Evolutionary conservation across 805 yeast species (phyloP).

Genomic region (Candida dendrica): DNA sequence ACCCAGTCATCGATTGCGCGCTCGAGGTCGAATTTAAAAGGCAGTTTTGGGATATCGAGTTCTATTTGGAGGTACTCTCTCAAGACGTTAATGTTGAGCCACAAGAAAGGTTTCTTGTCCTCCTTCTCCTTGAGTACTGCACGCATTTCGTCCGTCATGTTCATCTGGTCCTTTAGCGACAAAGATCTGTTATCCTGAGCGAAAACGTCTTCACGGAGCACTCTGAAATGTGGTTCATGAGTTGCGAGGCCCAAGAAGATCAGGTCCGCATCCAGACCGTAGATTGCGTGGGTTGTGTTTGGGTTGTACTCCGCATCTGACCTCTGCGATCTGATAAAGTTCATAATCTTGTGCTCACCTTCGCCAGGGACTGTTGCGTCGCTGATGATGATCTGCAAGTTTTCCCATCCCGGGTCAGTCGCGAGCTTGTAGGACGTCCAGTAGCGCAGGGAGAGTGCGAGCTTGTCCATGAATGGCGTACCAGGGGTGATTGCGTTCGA

Average conservation of each 20-base stretch:
- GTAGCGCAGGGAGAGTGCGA: slow-evolving; percentile 76
- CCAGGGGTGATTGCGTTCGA: slow-evolving; percentile 98
- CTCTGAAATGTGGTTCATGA: slow-evolving; percentile 94
- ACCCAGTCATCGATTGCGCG: slow-evolving; percentile 98
- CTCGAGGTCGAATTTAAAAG: slow-evolving; percentile 80
- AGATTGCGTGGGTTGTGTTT: slow-evolving; percentile 91
- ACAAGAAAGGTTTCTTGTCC: slow-evolving; percentile 73
- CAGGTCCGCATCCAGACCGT: slow-evolving; percentile 96
- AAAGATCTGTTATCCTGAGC: slow-evolving; percentile 47
- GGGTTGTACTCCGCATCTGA: slow-evolving; percentile 83
- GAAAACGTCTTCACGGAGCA: slow-evolving; percentile 93
- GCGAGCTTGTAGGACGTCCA: slow-evolving; percentile 90
- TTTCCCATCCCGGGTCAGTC: slow-evolving; percentile 89
- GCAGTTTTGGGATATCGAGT: slow-evolving; percentile 57
- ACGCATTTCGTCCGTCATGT: slow-evolving; percentile 54
- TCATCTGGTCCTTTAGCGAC: slow-evolving; percentile 40
- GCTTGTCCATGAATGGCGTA: slow-evolving; percentile 91
- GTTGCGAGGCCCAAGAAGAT: slow-evolving; percentile 94
- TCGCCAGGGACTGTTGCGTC: slow-evolving; percentile 99
- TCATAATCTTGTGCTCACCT: slow-evolving; percentile 98
- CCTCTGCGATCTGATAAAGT: slow-evolving; percentile 85
- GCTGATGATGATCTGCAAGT: slow-evolving; percentile 80
- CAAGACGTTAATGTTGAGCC: slow-evolving; percentile 85
- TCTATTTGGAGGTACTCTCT: slow-evolving; percentile 87
- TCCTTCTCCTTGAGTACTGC: slow-evolving; percentile 27